Percentiles rank a stretch among this genome's conserved stretches.
phyloP scores from a whole-genome alignment of 495 filamentous ascomycete genomes.

The Aspergillus egyptiacus region DNA sequence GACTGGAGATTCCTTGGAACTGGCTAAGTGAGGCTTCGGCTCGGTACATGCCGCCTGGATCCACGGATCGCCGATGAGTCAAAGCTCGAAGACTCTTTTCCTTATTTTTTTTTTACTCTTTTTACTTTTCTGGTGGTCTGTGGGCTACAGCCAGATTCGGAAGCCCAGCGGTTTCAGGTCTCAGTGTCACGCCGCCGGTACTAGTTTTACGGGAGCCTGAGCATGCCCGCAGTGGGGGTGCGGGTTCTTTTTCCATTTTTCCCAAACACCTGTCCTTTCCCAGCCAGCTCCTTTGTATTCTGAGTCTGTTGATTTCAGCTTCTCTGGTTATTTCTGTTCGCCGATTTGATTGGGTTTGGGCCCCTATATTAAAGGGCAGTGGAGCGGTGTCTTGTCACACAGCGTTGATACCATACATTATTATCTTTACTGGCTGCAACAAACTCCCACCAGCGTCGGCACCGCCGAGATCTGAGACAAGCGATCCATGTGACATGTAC shows the following conservation, averaged over 20 bases:
- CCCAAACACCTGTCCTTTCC: constrained; percentile 5
- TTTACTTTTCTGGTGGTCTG: not conserved
- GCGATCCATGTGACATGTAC: constrained; percentile 1
- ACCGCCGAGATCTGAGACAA: not conserved
- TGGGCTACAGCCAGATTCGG: not conserved
- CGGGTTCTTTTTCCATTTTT: not conserved
- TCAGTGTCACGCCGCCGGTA: not conserved
- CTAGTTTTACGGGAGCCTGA: not conserved
- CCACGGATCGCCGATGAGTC: not conserved
- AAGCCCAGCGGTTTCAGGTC: not conserved
- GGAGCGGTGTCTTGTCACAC: constrained; percentile 28
- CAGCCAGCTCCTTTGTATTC: constrained; percentile 3
- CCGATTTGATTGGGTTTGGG: not conserved
- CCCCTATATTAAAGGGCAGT: constrained; percentile 25
- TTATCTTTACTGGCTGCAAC: constrained; percentile 8
- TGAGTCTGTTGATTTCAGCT: constrained; percentile 1
- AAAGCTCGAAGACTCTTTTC: not conserved
- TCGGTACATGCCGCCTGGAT: not conserved
- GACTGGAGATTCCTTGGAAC: constrained; percentile 45
- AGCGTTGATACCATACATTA: constrained; percentile 16
- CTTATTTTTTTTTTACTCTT: too few species aligned
- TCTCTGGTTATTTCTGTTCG: not conserved
- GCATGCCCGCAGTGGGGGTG: too few species aligned
- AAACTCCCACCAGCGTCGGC: not conserved
- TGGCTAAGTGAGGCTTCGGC: constrained; percentile 25